These are phyloP conservation scores for Epithele typhae DNA, from an alignment of 768 basidiomycete species.

Conservation along the genomic window DNA sequence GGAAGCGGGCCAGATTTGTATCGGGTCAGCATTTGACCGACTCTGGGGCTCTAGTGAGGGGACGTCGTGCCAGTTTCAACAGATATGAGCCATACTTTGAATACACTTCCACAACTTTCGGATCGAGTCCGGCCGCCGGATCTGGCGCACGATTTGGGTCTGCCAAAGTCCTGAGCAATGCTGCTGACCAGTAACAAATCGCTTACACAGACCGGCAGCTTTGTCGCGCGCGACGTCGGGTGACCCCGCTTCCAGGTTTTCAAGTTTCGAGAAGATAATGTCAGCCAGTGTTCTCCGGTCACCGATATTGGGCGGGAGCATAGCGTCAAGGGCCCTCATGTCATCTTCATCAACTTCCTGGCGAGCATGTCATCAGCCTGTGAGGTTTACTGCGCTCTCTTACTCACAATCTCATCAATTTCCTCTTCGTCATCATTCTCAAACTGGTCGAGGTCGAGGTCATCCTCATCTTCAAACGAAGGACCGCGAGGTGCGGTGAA, in stretches of 20 bases:
- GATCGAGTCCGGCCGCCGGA: constrained; percentile 85
- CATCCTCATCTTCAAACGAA: constrained; percentile 25
- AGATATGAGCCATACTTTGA: constrained; percentile 62
- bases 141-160: constrained; percentile 51
- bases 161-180: no score
- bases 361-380: constrained; percentile 1
- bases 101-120: constrained; percentile 89
- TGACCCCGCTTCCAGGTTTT: constrained; percentile 53
- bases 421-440: constrained; percentile 52
- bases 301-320: constrained; percentile 69
- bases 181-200: no score
- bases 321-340: constrained; percentile 76
- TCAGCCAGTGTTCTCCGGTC: constrained; percentile 90
- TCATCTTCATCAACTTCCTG: constrained; percentile 91
- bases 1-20: constrained; percentile 95
- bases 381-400: neutral
- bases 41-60: constrained; percentile 40
- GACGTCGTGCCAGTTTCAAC: neutral
- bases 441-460: constrained; percentile 25
- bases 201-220: no score
- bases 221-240: constrained; percentile 55
- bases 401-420: constrained; percentile 47
- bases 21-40: constrained; percentile 77
- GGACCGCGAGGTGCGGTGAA: neutral
- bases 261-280: constrained; percentile 92